Base-by-base conservation (phyloP, 805 yeast genomes). In the Grigorovia transvaalensis region DNA sequence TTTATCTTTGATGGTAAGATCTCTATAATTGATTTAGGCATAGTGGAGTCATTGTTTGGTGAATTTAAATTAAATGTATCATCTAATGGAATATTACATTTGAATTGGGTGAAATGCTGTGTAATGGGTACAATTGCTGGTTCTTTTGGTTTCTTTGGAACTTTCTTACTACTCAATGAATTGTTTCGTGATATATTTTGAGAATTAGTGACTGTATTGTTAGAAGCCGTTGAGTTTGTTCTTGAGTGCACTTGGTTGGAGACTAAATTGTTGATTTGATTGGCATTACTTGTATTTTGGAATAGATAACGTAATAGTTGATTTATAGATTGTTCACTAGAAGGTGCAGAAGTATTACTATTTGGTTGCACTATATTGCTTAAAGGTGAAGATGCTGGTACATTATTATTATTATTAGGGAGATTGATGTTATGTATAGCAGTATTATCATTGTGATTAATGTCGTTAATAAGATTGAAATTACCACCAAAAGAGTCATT, bases 11-110 rank as follows among this genome's bases (percentile, higher is more conserved):
- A 58, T 23, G 51, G 46, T 51, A 59, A 43, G 1, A 60, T 56
- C 47, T 58, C 62, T 50, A 61, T 57, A 8, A 57, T 56, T 12
- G 58, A 49, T 17, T 50, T 57, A 9, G 65, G 62, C 65, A 63
- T 58, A 15, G 54, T 47, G 9, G 59, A 52, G 8, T 58, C 59
- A 6, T 46, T 49, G 13, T 47, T 48, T 15, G 56, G 52, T 4
- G 53, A 45, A 46, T 57, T 51, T 19, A 58, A 45, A 15, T 40
- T 18, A 15, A 51, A 52, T 29, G 44, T 47, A 27, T 52, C 57
- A 17, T 17, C 40, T 12, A 51, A 23, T 17, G 49, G 49, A 12
- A 46, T 20, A 15, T 38, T 13, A 17, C 35, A 20, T 13, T 42
- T 47, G 5, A 44, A 27, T 9, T 42, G 41, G 2, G 46, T 42